Base-by-base conservation (phyloP, 2,329 filamentous ascomycete genomes). In the Chaetothyriales sp. region DNA sequence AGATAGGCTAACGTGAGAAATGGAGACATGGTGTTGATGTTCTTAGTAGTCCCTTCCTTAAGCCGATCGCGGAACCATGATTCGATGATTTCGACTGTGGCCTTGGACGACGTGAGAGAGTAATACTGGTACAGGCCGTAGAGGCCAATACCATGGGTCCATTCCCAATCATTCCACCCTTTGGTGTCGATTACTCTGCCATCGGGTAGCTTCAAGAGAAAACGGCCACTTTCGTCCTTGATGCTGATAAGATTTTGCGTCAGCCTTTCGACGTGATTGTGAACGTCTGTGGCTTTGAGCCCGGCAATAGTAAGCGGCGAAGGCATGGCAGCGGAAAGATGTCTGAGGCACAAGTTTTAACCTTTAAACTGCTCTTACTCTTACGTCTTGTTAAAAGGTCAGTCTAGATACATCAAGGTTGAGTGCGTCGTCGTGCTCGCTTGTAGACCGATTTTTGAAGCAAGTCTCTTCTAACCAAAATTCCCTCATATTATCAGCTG, bases 111-210 rank as follows among this genome's bases (percentile, higher is more conserved):
- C 0, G 83, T 87, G 58, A 89, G 69, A 53, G 80, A 78, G 68
- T 89, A 84, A 72, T 89, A 89, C 64, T 88, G 83, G 80, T 83
- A 89, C 51, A 90, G 77, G 25, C 86, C 85, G 66, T 89, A 88
- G 18, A 89, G 77, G 4, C 85, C 85, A 61, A 89, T 79, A 44
- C 85, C 85, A 65, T 89, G 85, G 1, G 84, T 88, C 85, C 85
- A 89, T 63, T 67, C 67, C 33, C 64, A 59, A 25, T 82, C 82
- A 57, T 84, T 77, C 86, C 85, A 90, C 52, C 84, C 85, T 67
- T 90, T 90, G 52, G 86, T 89, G 67, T 89, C 85, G 63, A 90
- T 89, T 48, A 89, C 73, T 37, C 83, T 77, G 52, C 85, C 85
- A 61, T 89, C 85, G 1, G 76, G 73, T 37, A 90, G 75, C 18